These are phyloP conservation scores for Begonia loranthoides DNA, from an alignment of 306 rosid species.

Conservation along the genomic window DNA sequence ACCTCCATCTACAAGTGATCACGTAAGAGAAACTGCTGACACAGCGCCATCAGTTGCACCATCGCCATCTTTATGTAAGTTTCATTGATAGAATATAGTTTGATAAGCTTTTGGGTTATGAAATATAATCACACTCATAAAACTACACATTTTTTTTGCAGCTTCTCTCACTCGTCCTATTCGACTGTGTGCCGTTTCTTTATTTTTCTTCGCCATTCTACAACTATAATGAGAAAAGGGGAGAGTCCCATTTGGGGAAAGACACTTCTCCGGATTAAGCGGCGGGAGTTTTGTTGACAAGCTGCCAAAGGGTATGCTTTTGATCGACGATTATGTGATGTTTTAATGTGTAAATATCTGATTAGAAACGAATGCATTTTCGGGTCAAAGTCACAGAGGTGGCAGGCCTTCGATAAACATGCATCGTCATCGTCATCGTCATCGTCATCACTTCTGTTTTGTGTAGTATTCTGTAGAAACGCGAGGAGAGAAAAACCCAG, in stretches of 20 bases:
- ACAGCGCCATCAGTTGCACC: conserved; percentile 16
- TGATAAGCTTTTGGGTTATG: too few relatives aligned
- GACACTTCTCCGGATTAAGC: too few relatives aligned
- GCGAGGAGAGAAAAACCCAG: conserved; percentile 25
- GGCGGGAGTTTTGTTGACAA: too few relatives aligned
- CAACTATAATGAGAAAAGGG: too few relatives aligned
- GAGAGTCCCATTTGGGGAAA: too few relatives aligned
- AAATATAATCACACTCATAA: too few relatives aligned
- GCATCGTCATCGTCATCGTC: conserved; percentile 25
- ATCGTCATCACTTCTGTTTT: conserved; percentile 16
- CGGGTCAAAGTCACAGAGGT: conserved; percentile 72
- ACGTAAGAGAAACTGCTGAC: conserved; percentile 20
- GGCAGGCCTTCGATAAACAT: conserved; percentile 64
- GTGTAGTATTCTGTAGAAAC: conserved; percentile 30
- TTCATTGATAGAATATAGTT: too few relatives aligned
- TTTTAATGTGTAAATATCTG: conserved; percentile 54
- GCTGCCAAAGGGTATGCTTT: too few relatives aligned
- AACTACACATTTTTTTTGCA: too few relatives aligned
- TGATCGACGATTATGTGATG: conserved; percentile 3
- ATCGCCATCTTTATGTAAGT: conserved; percentile 44
- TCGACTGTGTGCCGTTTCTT: too few relatives aligned
- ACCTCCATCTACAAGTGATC: conserved; percentile 40
- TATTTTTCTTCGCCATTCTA: too few relatives aligned
- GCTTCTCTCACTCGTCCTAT: too few relatives aligned
- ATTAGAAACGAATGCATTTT: conserved; percentile 32